Evolutionary conservation across 1,139 yeast species (phyloP).

Genomic region (Pichia sp.): DNA sequence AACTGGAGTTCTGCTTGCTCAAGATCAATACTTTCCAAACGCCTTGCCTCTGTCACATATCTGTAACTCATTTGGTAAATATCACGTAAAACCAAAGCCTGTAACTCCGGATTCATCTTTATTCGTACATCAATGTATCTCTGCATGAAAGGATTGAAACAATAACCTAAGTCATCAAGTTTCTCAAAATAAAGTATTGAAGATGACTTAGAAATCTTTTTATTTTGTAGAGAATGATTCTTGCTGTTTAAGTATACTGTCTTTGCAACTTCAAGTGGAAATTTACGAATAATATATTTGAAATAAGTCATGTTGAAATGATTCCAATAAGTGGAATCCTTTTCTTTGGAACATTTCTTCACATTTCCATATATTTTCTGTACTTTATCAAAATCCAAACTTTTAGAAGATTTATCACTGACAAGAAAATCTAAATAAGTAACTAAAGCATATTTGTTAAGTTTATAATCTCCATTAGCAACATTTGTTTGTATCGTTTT

Average conservation of each 20-base stretch:
- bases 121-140: slow-evolving; percentile 22
- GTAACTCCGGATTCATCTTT: slow-evolving; percentile 13
- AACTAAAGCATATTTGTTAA: slow-evolving; percentile 22
- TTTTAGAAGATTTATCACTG: slow-evolving; percentile 4
- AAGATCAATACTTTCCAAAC: slow-evolving; percentile 11
- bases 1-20: slow-evolving; percentile 12
- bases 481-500: slow-evolving; percentile 18
- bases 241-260: slow-evolving; percentile 18
- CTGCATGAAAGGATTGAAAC: slow-evolving; percentile 24
- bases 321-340: slow-evolving; percentile 25
- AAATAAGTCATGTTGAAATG: slow-evolving; percentile 25
- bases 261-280: slow-evolving; percentile 18
- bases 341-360: slow-evolving; percentile 2
- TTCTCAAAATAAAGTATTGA: slow-evolving; percentile 13
- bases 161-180: slow-evolving; percentile 13
- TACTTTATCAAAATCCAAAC: slow-evolving; percentile 19
- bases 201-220: not conserved
- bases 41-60: slow-evolving; percentile 15
- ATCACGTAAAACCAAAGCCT: slow-evolving; percentile 22
- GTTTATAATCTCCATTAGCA: not conserved
- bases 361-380: slow-evolving; percentile 19
- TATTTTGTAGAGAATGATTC: not conserved
- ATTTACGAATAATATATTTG: slow-evolving; percentile 24
- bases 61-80: slow-evolving; percentile 22
- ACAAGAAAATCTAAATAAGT: slow-evolving; percentile 26